These are phyloP conservation scores for Urochloa ruziziensis DNA, from an alignment of 176 grass and related monocot species.

Conservation along the genomic window DNA sequence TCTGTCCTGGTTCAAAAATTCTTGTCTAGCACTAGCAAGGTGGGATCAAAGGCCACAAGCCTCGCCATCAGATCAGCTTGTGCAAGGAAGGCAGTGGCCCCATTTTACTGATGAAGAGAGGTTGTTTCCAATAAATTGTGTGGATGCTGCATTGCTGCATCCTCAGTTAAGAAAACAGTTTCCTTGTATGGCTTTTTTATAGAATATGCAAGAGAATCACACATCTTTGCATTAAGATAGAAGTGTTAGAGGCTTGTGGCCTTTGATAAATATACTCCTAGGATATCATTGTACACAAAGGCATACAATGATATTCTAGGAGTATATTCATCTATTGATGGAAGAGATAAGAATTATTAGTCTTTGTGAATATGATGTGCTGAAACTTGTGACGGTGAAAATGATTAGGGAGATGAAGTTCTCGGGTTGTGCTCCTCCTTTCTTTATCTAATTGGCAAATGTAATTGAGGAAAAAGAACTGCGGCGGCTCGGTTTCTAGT, in stretches of 20 bases:
- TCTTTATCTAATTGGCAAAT: neutral
- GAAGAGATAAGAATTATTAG: neutral
- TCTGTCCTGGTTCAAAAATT: neutral
- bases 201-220: too few species aligned
- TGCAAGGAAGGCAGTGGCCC: neutral
- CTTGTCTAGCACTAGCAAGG: neutral
- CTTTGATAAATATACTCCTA: too few species aligned
- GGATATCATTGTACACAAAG: too few species aligned
- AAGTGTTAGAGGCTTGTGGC: too few species aligned
- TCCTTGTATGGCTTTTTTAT: too few species aligned
- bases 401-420: neutral
- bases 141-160: neutral
- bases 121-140: neutral
- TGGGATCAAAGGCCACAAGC: neutral
- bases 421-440: neutral
- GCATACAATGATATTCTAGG: neutral
- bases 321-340: neutral
- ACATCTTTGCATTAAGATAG: too few species aligned
- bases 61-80: neutral
- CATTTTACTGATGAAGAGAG: neutral
- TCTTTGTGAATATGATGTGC: neutral
- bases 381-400: neutral
- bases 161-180: neutral
- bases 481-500: neutral
- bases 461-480: neutral